phyloP scores from a whole-genome alignment of 2,329 filamentous ascomycete genomes.

The Sclerotinia glacialis region DNA sequence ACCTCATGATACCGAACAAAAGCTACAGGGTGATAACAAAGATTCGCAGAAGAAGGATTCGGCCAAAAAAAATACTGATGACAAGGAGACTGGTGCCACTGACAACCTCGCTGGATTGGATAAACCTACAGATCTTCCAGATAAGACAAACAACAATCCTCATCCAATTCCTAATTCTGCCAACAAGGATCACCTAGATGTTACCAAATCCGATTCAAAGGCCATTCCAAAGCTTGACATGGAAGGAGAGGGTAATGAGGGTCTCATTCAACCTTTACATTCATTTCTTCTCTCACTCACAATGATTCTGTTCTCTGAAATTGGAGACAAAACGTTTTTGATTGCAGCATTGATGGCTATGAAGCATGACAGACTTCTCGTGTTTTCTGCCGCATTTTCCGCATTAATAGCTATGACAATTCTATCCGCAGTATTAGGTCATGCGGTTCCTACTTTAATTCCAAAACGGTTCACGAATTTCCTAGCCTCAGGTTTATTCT shows the following conservation, averaged over 20 bases:
- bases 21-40: slow-evolving; percentile 53
- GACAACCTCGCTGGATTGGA: slow-evolving; percentile 51
- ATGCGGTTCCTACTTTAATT: slow-evolving; percentile 85
- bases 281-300: slow-evolving; percentile 89
- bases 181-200: slow-evolving; percentile 61
- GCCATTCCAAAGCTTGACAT: slow-evolving; percentile 38
- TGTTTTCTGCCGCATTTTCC: slow-evolving; percentile 92
- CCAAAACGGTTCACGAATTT: slow-evolving; percentile 90
- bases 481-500: slow-evolving; percentile 78
- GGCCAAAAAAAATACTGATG: slow-evolving; percentile 41
- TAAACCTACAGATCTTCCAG: slow-evolving; percentile 80
- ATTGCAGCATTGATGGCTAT: slow-evolving; percentile 98
- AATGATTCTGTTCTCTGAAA: slow-evolving; percentile 96
- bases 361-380: slow-evolving; percentile 90
- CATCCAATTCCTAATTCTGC: slow-evolving; percentile 65
- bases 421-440: slow-evolving; percentile 86
- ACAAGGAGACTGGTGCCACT: slow-evolving; percentile 32
- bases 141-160: slow-evolving; percentile 71
- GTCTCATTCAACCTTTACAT: slow-evolving; percentile 76
- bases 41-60: slow-evolving; percentile 40
- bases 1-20: slow-evolving; percentile 70
- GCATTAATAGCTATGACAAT: slow-evolving; percentile 93
- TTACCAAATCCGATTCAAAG: slow-evolving; percentile 45
- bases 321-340: slow-evolving; percentile 98
- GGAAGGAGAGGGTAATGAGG: slow-evolving; percentile 49